Conservation (phyloP, 2,329 filamentous ascomycete species). For the Exserohilum rostratum region DNA sequence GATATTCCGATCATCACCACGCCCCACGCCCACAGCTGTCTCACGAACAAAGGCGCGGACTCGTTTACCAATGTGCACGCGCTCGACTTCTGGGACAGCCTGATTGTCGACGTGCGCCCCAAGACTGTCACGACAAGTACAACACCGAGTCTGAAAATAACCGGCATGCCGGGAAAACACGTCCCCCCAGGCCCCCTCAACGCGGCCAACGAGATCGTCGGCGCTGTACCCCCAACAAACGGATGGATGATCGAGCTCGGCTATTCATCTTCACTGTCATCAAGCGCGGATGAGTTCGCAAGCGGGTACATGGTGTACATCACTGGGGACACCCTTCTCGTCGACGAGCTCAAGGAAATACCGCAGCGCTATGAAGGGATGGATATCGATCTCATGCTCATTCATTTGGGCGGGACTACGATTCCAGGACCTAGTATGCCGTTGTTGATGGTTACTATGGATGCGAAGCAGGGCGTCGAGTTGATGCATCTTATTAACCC, state of each 20-base stretch:
- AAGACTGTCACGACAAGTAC: conserved; percentile 7
- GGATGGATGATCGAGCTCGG: conserved; percentile 71
- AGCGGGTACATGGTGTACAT: conserved; percentile 68
- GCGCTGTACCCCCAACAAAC: conserved; percentile 67
- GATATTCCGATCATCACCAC: conserved; percentile 68
- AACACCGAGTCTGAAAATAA: conserved; percentile 60
- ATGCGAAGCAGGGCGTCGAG: conserved; percentile 66
- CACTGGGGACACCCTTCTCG: conserved; percentile 68
- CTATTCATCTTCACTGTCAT: conserved; percentile 39
- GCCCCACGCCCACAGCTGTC: conserved; percentile 62
- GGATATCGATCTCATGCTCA: conserved; percentile 69
- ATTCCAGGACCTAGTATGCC: conserved; percentile 65
- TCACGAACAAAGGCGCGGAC: conserved; percentile 56
- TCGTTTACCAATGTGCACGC: conserved; percentile 62
- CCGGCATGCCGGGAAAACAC: conserved; percentile 70
- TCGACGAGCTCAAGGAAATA: conserved; percentile 67
- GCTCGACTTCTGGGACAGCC: conserved; percentile 62
- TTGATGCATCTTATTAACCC: conserved; percentile 66
- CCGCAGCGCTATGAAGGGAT: conserved; percentile 60
- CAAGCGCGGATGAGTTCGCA: conserved; percentile 42
- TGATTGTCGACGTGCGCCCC: conserved; percentile 53
- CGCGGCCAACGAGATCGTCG: conserved; percentile 56
- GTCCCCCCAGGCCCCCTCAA: conserved; percentile 56
- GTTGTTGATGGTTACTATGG: conserved; percentile 58
- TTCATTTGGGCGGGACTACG: conserved; percentile 70